Conservation (phyloP, 2,329 filamentous ascomycete species). For the Sclerotinia nivalis region DNA sequence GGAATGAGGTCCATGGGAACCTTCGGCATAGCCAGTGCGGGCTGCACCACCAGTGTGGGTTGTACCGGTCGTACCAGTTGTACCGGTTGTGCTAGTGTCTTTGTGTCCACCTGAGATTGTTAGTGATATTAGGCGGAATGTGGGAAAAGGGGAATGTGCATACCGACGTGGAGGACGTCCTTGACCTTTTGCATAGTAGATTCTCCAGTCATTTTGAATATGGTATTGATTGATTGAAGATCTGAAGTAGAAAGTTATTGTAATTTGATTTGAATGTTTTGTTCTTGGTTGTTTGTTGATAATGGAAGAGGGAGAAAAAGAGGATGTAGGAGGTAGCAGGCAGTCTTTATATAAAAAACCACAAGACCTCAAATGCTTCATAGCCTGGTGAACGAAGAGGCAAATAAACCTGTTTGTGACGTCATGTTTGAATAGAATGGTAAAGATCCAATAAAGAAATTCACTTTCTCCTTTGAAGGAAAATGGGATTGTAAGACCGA, state of each 20-base stretch:
- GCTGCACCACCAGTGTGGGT: constrained; percentile 23
- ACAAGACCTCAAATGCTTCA: neutral
- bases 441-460: constrained; percentile 13
- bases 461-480: neutral
- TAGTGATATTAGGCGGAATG: neutral
- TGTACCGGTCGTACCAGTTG: constrained; percentile 17
- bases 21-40: constrained; percentile 29
- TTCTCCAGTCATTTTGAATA: constrained; percentile 43
- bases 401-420: constrained; percentile 18
- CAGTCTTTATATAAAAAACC: constrained; percentile 5
- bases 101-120: neutral
- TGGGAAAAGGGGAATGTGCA: neutral
- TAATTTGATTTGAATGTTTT: neutral
- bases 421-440: neutral
- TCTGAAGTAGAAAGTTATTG: neutral
- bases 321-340: neutral
- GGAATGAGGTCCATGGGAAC: constrained; percentile 36
- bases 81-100: neutral
- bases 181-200: constrained; percentile 52
- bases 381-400: neutral
- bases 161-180: constrained; percentile 43
- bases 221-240: constrained; percentile 11
- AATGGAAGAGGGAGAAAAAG: neutral
- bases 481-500: neutral
- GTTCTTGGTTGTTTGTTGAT: neutral